Base-by-base conservation (phyloP, 2,329 filamentous ascomycete genomes). In the Colletotrichum sp. region DNA sequence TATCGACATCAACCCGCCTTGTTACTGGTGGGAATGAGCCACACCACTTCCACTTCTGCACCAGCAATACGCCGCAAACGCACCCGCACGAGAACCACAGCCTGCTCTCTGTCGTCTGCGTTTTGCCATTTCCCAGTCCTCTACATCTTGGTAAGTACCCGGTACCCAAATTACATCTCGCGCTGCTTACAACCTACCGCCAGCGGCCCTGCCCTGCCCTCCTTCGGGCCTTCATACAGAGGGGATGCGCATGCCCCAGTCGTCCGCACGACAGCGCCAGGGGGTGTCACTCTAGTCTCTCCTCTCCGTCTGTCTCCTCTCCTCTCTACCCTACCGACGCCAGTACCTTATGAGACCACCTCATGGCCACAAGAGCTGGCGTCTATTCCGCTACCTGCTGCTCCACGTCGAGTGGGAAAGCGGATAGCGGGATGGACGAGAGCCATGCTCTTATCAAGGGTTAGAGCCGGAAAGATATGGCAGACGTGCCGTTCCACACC, bases 191-290 rank as follows among this genome's bases (percentile, higher is more conserved):
- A 57, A 27, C 54, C 54, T 21, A 21, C 57, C 21, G 58, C 58
- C 61, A 64, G 24, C n/a, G 36, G 21, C 24, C 36, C 33, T 47
- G 43, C 38, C 38, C 38, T 31, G 24, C 24, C 33, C 61, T 58
- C 33, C 61, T 58, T 68, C 64, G 64, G 69, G 69, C 72, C 69
- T 68, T 63, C 72, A 72, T 59, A 72, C 72, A 67, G 57, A 64
- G 67, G 58, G 63, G 58, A 64, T 72, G 69, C 33, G 38, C 16
- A 29, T 13, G 13, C 63, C 57, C 67, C 69, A 63, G 68, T 72
- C 33, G 63, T 34, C 54, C 65, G 51, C 64, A 43, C n/a, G 58
- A 62, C n/a, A 38, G 33, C 34, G n/a, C 59, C 59, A 24, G 27
- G 16, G 16, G 63, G 63, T 36, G 62, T 58, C 13, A 27, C n/a